Base-by-base conservation (phyloP, 495 filamentous ascomycete genomes). In the Hyaloscypha variabilis region DNA sequence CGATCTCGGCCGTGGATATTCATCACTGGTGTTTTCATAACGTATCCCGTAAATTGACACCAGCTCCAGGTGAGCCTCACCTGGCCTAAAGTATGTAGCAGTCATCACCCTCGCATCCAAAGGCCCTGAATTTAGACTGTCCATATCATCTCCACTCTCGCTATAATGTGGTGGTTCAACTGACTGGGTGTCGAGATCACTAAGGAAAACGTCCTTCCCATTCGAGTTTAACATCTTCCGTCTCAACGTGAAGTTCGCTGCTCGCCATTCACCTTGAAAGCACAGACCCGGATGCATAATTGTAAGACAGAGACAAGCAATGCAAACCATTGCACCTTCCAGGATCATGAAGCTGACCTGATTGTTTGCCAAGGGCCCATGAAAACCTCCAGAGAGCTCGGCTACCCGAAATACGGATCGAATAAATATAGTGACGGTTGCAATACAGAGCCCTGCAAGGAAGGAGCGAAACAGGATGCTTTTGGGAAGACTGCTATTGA, bases 271-370 rank as follows among this genome's bases (percentile, higher is more conserved):
- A 10, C 61, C 60, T 56, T 69, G 62, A 60, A 82, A 76, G 58
- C 74, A 78, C 77, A 83, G 80, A 76, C 81, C 83, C 0, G 88
- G 88, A 67, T 90, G 87, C 64, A 86, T 79, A 34, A 80, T 71
- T 21, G 86, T 89, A 60, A 91, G 68, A 29, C 23, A 23, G 23
- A 56, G 19, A 19, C 19, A 28, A 28, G 74, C 75, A 25, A 85
- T 65, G 14, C 79, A 73, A 66, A 91, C 83, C 86, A 91, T 87
- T 24, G 83, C 77, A 25, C 89, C 85, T 76, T 92, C 90, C 21
- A 92, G 82, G 28, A 88, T 78, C 76, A 92, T 86, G 70, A 91
- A 88, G 0, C 62, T 65, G 31, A 71, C 64, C 50, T 81, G 61
- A 19, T 77, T 65, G 56, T 74, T 71, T 29, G 72, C 71, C 21